A percentile compares a stretch with the other conserved stretches of the same genome.
Conservation (phyloP, 148 eudicot species). For the Pharnaceum exiguum region DNA sequence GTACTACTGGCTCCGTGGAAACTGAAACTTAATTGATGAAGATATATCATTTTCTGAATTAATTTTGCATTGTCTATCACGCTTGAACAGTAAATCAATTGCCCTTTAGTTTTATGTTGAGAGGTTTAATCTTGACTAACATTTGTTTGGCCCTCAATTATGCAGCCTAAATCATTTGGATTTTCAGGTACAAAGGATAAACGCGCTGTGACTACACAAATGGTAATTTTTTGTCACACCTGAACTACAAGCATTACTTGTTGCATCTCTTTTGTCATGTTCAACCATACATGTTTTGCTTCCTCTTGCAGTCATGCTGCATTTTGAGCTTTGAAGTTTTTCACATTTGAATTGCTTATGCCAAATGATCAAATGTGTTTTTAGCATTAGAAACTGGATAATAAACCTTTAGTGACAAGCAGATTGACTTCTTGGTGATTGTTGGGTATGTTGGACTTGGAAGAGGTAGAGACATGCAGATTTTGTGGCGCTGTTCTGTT, state of each 20-base stretch:
- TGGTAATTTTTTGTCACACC: conserved; percentile 36
- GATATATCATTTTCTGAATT: background rate
- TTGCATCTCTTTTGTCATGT: background rate
- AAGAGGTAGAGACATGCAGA: too few relatives aligned
- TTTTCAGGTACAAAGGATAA: conserved; percentile 98
- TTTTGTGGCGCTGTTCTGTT: too few relatives aligned
- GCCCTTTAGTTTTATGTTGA: background rate
- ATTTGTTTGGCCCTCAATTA: conserved; percentile 16
- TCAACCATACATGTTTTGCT: too few relatives aligned
- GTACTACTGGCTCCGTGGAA: background rate
- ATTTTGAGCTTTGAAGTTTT: too few relatives aligned
- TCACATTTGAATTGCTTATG: too few relatives aligned
- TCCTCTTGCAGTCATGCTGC: too few relatives aligned
- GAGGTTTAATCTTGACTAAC: conserved; percentile 1
- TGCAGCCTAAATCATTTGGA: conserved; percentile 88
- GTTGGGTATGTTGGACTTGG: too few relatives aligned
- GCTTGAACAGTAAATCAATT: background rate
- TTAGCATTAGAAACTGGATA: too few relatives aligned
- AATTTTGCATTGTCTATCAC: background rate
- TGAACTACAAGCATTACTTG: background rate
- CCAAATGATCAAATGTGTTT: too few relatives aligned
- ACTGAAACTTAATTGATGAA: background rate
- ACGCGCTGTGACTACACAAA: conserved; percentile 88
- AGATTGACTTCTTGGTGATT: too few relatives aligned
- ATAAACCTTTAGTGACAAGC: too few relatives aligned